phyloP scores from a whole-genome alignment of 1,284 basidiomycete species.

The Psilocybe mexicana region DNA sequence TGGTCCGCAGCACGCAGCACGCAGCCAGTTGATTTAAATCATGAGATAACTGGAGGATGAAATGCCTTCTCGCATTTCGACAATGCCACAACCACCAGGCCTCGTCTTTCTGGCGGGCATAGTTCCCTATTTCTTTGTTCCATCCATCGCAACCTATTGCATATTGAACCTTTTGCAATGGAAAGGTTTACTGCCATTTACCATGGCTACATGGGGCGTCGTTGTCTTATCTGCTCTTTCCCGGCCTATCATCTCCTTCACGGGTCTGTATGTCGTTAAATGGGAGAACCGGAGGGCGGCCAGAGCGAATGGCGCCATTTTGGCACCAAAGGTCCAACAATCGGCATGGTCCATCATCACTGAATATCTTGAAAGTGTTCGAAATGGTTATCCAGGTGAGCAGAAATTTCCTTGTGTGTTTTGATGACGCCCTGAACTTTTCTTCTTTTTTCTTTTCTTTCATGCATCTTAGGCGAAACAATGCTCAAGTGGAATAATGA shows the following conservation, averaged over 20 bases:
- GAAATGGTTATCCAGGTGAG: conserved; percentile 20
- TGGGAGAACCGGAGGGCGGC: conserved; percentile 13
- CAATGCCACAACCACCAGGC: conserved; percentile 27
- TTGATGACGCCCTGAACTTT: not conserved
- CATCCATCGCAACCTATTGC: conserved; percentile 12
- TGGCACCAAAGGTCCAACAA: conserved; percentile 15
- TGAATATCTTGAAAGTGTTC: conserved; percentile 8
- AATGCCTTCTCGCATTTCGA: conserved; percentile 21
- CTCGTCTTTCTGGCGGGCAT: conserved; percentile 15
- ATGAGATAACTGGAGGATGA: too few relatives aligned
- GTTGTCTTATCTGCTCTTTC: conserved; percentile 11
- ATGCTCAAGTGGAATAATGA: conserved; percentile 1
- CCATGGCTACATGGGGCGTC: conserved; percentile 12
- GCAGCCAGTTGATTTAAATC: too few relatives aligned
- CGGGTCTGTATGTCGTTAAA: conserved; percentile 5
- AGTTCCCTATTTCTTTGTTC: conserved; percentile 15
- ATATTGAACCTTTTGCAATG: conserved; percentile 5
- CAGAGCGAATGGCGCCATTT: conserved; percentile 15
- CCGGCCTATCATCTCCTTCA: conserved; percentile 12
- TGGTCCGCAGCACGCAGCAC: too few relatives aligned
- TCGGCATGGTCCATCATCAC: conserved; percentile 5
- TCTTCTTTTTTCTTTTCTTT: not conserved
- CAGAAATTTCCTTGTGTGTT: not conserved
- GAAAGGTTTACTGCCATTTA: not conserved
- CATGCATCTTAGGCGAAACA: not conserved